These are phyloP conservation scores for Brassica napus DNA, from an alignment of 345 rosid species.

Conservation along the genomic window DNA sequence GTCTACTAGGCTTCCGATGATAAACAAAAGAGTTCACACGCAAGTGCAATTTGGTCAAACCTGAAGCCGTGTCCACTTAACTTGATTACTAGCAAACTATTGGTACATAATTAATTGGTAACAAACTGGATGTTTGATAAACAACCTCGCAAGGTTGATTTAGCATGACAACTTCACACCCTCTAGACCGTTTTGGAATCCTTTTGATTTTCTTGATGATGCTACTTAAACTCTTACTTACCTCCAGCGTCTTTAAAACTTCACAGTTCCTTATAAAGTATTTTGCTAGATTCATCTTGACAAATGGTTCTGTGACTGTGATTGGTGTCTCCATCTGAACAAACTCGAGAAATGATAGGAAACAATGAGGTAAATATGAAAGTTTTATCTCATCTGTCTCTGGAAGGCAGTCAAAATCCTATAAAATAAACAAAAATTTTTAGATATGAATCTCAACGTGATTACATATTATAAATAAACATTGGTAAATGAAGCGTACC, in stretches of 20 bases:
- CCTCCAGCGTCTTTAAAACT: neutral
- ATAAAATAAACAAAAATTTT: neutral
- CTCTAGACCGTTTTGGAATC: neutral
- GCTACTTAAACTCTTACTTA: neutral
- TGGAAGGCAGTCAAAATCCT: neutral
- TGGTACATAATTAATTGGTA: neutral
- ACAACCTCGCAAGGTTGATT: neutral
- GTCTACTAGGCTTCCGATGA: neutral
- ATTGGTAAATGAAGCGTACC: neutral
- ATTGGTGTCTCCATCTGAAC: neutral
- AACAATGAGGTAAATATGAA: neutral
- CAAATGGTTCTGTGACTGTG: neutral
- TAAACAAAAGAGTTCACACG: neutral
- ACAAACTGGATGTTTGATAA: neutral
- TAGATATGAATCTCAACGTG: neutral
- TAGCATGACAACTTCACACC: neutral
- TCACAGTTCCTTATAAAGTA: neutral
- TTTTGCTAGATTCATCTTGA: neutral
- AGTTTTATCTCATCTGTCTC: neutral
- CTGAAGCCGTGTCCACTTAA: too few species aligned
- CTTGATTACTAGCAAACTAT: neutral
- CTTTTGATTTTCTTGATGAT: neutral
- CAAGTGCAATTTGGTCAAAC: neutral
- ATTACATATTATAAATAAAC: neutral
- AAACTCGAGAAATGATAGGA: neutral